Evolutionary conservation across 768 basidiomycete species (phyloP), one percentile per base, ranked within the genome.

Genomic region (Tubosaeta brunneosetosa): DNA sequence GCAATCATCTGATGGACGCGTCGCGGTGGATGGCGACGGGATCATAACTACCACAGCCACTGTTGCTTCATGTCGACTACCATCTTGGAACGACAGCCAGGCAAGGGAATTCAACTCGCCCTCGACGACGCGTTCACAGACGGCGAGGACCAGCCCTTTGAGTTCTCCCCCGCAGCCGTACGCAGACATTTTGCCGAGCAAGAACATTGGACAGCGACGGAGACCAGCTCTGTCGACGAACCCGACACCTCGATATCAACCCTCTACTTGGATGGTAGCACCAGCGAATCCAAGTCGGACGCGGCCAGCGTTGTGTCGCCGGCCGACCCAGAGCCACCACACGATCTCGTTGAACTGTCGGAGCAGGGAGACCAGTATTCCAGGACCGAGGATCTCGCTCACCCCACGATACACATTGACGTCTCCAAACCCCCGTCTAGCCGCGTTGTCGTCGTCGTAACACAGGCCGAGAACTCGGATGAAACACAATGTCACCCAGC

Each of bases 61-160:
- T 19, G 16, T 14, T 13, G 17, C 27, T 16, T 38, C 53, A 68
- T 59, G 57, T 40, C 63, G 31, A 57, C 58, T 40, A 60, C 52
- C 29, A 42, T 22, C 12, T 50, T 66, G 31, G 50, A 68, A 34
- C 56, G 67, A 2, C 57, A 65, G 37, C 56, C 60, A 27, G 63
- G 63, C 43, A 66, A 69, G 49, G 58, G 61, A 11, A 37, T 63
- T 3, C 56, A 53, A n/a, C 68, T 77, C 49, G 69, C 76, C 56
- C 66, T 80, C 37, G 86, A 89, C 69, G 88, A 90, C 64, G 83
- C 85, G 13, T 90, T 90, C 67, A 76, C 77, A 1, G 82, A 83
- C 44, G 72, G 66, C 10, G 81, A 83, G 37, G 77, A 79, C 51
- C 57, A 71, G 8, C 62, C 67, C 2, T 74, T 77, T 63, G 74